These are phyloP conservation scores for Boeremia exigua DNA, from an alignment of 2,329 filamentous ascomycete species.

Conservation along the genomic window DNA sequence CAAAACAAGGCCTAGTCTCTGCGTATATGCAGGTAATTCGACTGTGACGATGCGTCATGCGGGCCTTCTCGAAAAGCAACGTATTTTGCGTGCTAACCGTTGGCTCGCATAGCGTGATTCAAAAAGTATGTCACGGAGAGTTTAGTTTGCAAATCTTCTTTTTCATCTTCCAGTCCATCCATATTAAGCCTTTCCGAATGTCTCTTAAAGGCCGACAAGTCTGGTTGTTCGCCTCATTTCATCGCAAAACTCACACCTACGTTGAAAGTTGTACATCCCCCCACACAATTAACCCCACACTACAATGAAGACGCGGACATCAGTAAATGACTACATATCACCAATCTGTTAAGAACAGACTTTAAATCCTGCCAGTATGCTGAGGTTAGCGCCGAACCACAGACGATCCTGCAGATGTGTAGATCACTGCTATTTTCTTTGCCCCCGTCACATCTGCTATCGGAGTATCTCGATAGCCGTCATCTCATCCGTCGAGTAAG, in stretches of 20 bases:
- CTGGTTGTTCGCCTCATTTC: too few relatives aligned
- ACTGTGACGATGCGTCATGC: not conserved
- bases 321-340: too few relatives aligned
- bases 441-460: not conserved
- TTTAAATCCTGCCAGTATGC: too few relatives aligned
- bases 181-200: not conserved
- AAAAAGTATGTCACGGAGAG: not conserved
- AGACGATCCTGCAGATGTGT: too few relatives aligned
- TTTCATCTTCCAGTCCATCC: not conserved
- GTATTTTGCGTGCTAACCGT: not conserved
- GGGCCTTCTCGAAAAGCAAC: not conserved
- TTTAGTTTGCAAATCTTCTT: not conserved
- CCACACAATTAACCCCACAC: too few relatives aligned
- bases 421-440: not conserved
- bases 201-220: too few relatives aligned
- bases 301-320: too few relatives aligned
- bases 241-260: too few relatives aligned
- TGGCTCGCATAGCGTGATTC: not conserved
- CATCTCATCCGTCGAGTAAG: not conserved
- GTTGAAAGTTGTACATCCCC: too few relatives aligned
- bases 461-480: not conserved
- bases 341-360: too few relatives aligned
- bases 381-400: too few relatives aligned
- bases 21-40: not conserved
- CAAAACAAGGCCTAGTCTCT: not conserved